Base-by-base conservation (phyloP, 176 grass and related monocot species). In the Carex cristatella region DNA sequence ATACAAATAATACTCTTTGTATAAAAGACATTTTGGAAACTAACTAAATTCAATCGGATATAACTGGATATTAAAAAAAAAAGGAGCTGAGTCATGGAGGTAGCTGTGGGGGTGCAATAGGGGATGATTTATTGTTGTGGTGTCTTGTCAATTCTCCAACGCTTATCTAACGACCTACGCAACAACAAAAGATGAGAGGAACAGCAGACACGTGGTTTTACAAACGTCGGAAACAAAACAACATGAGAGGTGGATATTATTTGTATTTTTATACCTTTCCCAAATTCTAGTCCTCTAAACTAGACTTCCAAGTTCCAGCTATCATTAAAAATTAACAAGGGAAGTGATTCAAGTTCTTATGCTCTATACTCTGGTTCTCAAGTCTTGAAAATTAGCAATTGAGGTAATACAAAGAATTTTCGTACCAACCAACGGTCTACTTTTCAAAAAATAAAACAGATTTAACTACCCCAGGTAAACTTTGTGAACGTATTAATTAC, bases 121-220 rank as follows among this genome's bases (percentile, higher is more conserved):
- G 38, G 38, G 1, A 42, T 4, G 10, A 7, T 54, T 15, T 32
- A 31, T 73, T n/a, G 7, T 55, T 77, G 55, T 46, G 8, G 3
- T 75, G 44, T 77, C 48, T 7, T 55, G 23, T 55, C 10, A 53
- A 2, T 55, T 69, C 33, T 69, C 30, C 27, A 32, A 15, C 33
- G 54, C n/a, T 51, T 74, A 57, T 78, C 74, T 32, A 78, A 57
- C 28, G 51, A 55, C 74, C 32, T 35, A 78, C 51, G 51, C 60
- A 63, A 64, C 60, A 60, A 62, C 11, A 81, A 44, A 62, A 81
- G 55, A 83, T 68, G 81, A 69, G 35, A 83, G 19, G 7, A 63
- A 83, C 81, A 82, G 62, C 16, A 53, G 48, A 83, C 81, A 83
- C 81, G 81, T 83, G 81, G 81, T 19, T 51, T 83, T 83, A 68